Conservation (phyloP, 2,329 filamentous ascomycete species). For the Pestalotiopsis sp. region DNA sequence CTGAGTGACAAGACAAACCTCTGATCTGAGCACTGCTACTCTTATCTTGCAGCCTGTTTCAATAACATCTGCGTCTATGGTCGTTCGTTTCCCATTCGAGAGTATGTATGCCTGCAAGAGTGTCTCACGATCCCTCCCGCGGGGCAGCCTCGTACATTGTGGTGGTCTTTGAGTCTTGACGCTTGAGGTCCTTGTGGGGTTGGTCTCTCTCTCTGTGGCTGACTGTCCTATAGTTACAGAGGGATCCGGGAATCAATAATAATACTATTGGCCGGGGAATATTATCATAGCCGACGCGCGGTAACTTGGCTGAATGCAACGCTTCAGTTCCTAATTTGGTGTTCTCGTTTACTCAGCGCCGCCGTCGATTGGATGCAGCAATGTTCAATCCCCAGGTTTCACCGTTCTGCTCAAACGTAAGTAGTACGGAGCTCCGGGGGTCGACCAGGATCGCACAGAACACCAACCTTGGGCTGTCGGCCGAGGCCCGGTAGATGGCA, state of each 20-base stretch:
- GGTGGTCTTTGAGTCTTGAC: background rate
- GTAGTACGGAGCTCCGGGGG: background rate
- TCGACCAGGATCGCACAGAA: background rate
- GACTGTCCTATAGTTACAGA: background rate
- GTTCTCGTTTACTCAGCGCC: constrained; percentile 2
- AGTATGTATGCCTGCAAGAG: background rate
- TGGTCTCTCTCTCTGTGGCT: background rate
- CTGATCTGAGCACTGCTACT: background rate
- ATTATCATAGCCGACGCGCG: constrained; percentile 1
- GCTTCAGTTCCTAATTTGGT: constrained; percentile 9
- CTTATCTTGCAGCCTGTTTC: background rate
- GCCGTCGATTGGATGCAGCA: background rate
- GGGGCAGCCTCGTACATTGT: background rate
- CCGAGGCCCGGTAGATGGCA: background rate
- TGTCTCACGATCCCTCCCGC: constrained; percentile 2
- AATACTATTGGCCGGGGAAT: constrained; percentile 1
- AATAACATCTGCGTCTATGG: background rate
- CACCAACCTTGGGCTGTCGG: background rate
- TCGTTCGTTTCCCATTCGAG: background rate
- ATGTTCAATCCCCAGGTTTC: constrained; percentile 9
- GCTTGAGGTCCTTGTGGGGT: background rate
- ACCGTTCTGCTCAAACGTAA: background rate
- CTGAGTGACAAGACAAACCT: background rate
- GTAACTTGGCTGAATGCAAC: constrained; percentile 7
- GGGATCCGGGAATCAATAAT: background rate